Base-by-base conservation (phyloP, 2,329 filamentous ascomycete genomes). In the Xenoacremonium recifei region DNA sequence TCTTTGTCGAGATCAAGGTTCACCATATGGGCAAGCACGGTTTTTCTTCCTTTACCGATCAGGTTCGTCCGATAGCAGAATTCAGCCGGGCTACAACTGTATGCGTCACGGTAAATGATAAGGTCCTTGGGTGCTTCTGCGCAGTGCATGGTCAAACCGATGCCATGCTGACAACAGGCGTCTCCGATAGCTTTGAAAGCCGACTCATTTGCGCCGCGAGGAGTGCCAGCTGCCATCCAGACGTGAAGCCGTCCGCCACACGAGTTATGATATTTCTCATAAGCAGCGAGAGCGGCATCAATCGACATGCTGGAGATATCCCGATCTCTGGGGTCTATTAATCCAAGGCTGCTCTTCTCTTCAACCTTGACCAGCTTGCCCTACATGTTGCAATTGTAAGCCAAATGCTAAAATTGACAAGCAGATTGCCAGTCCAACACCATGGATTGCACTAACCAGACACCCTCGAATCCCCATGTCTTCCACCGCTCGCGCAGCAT, bases 121-220 rank as follows among this genome's bases (percentile, higher is more conserved):
- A 63, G 60, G 45, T 71, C 69, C 35, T 60, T 62, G 4, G 67
- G 61, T 13, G 61, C 67, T 51, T 73, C 70, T 13, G 67, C 69
- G 45, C 68, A 71, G 53, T 72, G 70, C 68, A 72, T 72, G 3
- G 69, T 75, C 21, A 75, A 48, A 0, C 69, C 68, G 27, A 75
- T 70, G 16, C 55, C 55, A 37, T 68, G 67, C 13, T 59, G 50
- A 5, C 45, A 48, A 21, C 67, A 71, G 11, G 68, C 60, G 9
- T 63, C 55, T 3, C 68, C 70, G 48, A 75, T 70, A 32, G 64
- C 62, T 6, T 57, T 51, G 49, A 71, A 68, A 2, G 64, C 59
- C 2, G 58, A 51, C 18, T 67, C 53, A 2, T 65, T 51, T 7
- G 66, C 67, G 47, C 72, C 72, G 39, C 72, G 63, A 9, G 72